Conservation (phyloP, 2,329 filamentous ascomycete genomes). For the Chaetomiaceae sp. region DNA sequence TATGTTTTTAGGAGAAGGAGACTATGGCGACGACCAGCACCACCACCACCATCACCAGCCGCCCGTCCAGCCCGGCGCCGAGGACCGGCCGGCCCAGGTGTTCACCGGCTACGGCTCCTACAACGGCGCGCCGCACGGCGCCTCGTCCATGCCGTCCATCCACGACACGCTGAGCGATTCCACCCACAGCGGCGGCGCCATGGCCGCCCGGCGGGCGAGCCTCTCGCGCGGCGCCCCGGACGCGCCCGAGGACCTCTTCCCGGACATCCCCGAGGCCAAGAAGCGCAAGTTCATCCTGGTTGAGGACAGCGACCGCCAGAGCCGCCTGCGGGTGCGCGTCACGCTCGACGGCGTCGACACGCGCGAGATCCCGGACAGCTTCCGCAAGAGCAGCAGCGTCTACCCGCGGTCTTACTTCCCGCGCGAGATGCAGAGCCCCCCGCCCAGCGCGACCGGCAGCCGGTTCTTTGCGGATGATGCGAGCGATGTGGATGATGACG, state of each 20-base stretch:
- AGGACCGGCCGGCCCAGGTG: conserved; percentile 69
- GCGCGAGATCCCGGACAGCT: conserved; percentile 92
- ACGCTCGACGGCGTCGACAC: conserved; percentile 92
- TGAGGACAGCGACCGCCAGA: conserved; percentile 78
- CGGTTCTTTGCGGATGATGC: conserved; percentile 68
- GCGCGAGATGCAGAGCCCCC: conserved; percentile 84
- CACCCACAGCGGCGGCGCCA: conserved; percentile 31
- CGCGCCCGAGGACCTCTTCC: conserved; percentile 70
- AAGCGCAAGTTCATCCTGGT: conserved; percentile 96
- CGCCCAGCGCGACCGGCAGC: conserved; percentile 68
- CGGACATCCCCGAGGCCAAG: conserved; percentile 82
- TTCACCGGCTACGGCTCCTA: conserved; percentile 68
- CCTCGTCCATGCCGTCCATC: conserved; percentile 61
- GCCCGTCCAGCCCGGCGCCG: conserved; percentile 49
- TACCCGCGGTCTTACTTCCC: conserved; percentile 91
- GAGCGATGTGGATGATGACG: conserved; percentile 54
- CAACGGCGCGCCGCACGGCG: conserved; percentile 50
- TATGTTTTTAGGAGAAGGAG: conserved; percentile 53
- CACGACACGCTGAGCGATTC: conserved; percentile 49
- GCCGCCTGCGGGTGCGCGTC: conserved; percentile 80
- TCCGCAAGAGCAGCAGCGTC: conserved; percentile 83
- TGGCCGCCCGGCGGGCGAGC: conserved; percentile 34
- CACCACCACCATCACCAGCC: conserved; percentile 64
- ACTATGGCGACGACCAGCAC: conserved; percentile 52
- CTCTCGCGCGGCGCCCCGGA: conserved; percentile 42